Evolutionary conservation across 495 filamentous ascomycete species (phyloP).

Genomic region (Penicillium daleae): DNA sequence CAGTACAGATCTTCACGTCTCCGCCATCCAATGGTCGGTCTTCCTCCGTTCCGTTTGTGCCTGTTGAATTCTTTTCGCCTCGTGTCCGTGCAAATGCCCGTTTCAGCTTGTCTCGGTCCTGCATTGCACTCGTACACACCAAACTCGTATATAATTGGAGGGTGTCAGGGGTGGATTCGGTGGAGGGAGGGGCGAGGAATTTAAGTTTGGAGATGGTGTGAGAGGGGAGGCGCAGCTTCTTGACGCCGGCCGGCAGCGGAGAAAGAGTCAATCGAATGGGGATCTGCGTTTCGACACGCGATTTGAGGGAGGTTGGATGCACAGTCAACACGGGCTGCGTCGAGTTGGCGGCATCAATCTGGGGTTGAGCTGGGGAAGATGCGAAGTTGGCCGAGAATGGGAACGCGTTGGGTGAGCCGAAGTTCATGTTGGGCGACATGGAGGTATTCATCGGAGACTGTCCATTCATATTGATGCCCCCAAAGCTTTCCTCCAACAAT

Average conservation of each 20-base stretch:
- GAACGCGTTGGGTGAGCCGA: slow-evolving; percentile 35
- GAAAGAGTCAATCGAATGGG: slow-evolving; percentile 75
- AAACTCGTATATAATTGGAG: slow-evolving; percentile 80
- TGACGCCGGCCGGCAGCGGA: slow-evolving; percentile 71
- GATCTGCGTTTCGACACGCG: slow-evolving; percentile 94
- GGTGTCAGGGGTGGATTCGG: slow-evolving; percentile 65
- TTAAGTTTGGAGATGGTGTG: slow-evolving; percentile 93
- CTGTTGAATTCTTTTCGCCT: slow-evolving; percentile 43
- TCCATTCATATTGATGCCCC: slow-evolving; percentile 48
- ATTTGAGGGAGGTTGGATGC: slow-evolving; percentile 74
- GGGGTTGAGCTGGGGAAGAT: slow-evolving; percentile 38
- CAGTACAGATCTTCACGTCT: slow-evolving; percentile 81
- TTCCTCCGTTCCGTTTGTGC: slow-evolving; percentile 49
- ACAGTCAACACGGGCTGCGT: slow-evolving; percentile 54
- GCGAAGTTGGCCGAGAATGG: slow-evolving; percentile 42
- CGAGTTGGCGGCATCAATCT: slow-evolving; percentile 27
- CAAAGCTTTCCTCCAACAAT: slow-evolving; percentile 49
- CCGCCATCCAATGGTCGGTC: slow-evolving; percentile 78
- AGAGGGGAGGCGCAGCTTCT: slow-evolving; percentile 79
- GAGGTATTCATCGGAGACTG: slow-evolving; percentile 40
- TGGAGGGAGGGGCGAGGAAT: slow-evolving; percentile 68
- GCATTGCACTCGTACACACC: slow-evolving; percentile 94
- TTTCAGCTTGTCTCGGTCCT: slow-evolving; percentile 61
- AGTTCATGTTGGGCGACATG: slow-evolving; percentile 39
- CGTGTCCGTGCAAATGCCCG: slow-evolving; percentile 70